These are phyloP conservation scores for Sporothrix brunneoviolacea DNA, from an alignment of 2,329 filamentous ascomycete genomes.

Conservation along the genomic window DNA sequence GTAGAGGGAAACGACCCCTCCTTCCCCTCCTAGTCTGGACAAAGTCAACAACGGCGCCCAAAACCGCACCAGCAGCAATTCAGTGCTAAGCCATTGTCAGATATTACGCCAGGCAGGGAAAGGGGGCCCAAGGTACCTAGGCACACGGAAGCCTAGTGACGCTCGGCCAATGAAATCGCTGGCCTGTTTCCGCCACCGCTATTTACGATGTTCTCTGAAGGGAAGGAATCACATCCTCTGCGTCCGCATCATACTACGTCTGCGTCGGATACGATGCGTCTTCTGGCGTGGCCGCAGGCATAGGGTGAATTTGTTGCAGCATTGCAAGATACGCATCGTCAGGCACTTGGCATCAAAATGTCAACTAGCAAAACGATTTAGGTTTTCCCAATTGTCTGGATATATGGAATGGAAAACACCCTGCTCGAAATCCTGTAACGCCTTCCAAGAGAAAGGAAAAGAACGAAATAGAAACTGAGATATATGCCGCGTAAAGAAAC, in stretches of 20 bases:
- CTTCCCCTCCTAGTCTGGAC: conserved; percentile 7
- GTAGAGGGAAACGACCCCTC: conserved; percentile 14
- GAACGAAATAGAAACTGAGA: not conserved
- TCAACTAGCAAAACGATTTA: not conserved
- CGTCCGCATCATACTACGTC: too few relatives aligned
- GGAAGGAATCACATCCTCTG: too few relatives aligned
- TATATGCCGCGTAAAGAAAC: not conserved
- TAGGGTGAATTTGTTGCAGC: too few relatives aligned
- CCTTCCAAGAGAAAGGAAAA: conserved; percentile 3
- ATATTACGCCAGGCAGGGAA: not conserved
- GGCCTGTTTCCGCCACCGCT: too few relatives aligned
- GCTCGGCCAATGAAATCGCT: too few relatives aligned
- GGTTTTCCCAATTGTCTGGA: conserved; percentile 15
- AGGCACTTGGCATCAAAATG: not conserved
- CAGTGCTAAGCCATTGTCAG: not conserved
- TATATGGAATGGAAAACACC: conserved; percentile 16
- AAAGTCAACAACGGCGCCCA: not conserved
- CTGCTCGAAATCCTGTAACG: conserved; percentile 8
- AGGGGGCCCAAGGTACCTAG: too few relatives aligned
- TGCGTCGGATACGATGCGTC: too few relatives aligned
- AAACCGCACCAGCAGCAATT: not conserved
- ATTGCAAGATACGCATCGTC: too few relatives aligned
- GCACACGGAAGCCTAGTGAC: too few relatives aligned
- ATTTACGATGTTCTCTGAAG: too few relatives aligned
- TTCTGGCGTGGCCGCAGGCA: too few relatives aligned